Base-by-base conservation (phyloP, 2,329 filamentous ascomycete genomes). In the Fusarium sp. region DNA sequence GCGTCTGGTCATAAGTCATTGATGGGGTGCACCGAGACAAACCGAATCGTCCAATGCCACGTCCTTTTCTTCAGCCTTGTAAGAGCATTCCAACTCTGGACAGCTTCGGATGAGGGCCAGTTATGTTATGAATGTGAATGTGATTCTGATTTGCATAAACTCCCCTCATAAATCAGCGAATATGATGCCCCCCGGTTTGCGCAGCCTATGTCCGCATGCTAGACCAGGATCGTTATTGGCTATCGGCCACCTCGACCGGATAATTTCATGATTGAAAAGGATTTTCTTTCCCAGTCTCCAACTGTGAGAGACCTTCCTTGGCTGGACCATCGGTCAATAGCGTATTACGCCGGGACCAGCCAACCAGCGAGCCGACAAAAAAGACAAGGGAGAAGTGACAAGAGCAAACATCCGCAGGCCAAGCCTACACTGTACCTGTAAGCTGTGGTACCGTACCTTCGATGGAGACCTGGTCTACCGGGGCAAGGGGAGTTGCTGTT, bases 61-160 rank as follows among this genome's bases (percentile, higher is more conserved):
- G 69, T 70, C 63, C 66, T 58, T 46, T 58, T 56, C 39, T 33
- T 70, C 70, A 68, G 70, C 68, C 59, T 68, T 67, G 57, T 67
- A 60, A 55, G 60, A 65, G 46, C 56, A 63, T 62, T 72, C 67
- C 69, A 58, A 56, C 29, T 49, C 40, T 54, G 42, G 41, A 51
- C 53, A 57, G 27, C 53, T 63, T 51, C 39, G 54, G 58, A 60
- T 41, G 51, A 56, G 58, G 36, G 43, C 45, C 37, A 55, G 48
- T 45, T 57, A 52, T 40, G 51, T 56, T 50, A 52, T 39, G 48
- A 50, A 52, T 57, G 37, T 50, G 56, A 57, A 51, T 47, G 27
- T 54, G 61, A 45, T 48, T 63, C 50, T 68, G 60, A 55, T 67
- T 57, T 69, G 50, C 65, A 61, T 62, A 51, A 57, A 56, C 25